Evolutionary conservation across 345 rosid genomes (phyloP), one percentile per base, ranked within the genome.

Genomic region (Citrus maxima): DNA sequence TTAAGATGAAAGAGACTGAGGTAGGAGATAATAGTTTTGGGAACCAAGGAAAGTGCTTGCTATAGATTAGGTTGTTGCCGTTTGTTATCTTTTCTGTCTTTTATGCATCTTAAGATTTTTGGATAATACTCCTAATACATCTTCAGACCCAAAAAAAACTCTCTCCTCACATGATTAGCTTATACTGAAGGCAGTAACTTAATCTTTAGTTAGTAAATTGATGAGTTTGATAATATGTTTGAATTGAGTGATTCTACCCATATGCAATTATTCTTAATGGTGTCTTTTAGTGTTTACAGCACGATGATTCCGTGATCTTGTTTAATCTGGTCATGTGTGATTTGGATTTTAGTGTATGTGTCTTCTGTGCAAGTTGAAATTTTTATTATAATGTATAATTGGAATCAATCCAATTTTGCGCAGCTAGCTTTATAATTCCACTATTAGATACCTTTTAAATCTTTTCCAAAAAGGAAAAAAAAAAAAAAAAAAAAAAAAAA

Each of bases 221-320:
- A 54, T 14, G 30, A 34, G 12, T 74, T 25, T 61, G 7, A 38
- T 25, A 13, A 66, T 42, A 42, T 32, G 46, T 55, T 71, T 75
- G 30, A 63, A 70, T 75, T 73, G 74, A 24, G 58, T 76, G 42
- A 51, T 24, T 73, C 69, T 42, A 27, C 62, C 64, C 12, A 14
- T 46, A n/a, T 12, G 30, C 37, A 59, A 4, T 58, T 78, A 19
- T 63, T 63, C 35, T 73, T 75, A 30, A 40, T n/a, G n/a, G 12
- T 77, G 80, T 37, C 77, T 77, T 59, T n/a, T 30, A 42, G 16
- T 73, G 22, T 42, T 65, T 77, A 42, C 49, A 38, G 18, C 59
- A n/a, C 10, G 72, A 67, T 46, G 65, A 69, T 70, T 76, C 79
- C n/a, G 10, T 27, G 27, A 51, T 61, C 42, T 72, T 51, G 25